Evolutionary conservation across 805 yeast species (phyloP).

Genomic region (Teunomyces funiuensis): DNA sequence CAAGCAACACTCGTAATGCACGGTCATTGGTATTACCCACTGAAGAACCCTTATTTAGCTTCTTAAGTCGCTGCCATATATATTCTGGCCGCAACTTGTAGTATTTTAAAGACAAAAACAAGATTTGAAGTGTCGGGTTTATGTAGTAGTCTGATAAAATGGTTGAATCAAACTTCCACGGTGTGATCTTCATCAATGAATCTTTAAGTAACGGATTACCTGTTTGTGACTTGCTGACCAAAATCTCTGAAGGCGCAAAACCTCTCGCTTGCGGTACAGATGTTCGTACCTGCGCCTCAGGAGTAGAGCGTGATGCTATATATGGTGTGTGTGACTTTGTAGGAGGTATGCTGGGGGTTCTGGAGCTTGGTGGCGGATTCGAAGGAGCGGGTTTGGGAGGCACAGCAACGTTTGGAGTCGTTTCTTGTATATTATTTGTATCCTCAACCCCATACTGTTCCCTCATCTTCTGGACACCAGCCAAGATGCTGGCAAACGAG

Average conservation of each 20-base stretch:
- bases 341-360: background rate
- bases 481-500: slow-evolving; percentile 69
- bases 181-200: slow-evolving; percentile 47
- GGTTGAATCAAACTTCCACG: slow-evolving; percentile 55
- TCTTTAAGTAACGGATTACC: slow-evolving; percentile 68
- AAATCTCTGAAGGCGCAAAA: slow-evolving; percentile 13
- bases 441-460: slow-evolving; percentile 35
- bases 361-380: background rate
- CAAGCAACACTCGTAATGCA: slow-evolving; percentile 53
- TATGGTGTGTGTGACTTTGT: background rate
- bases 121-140: slow-evolving; percentile 52
- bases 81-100: slow-evolving; percentile 79
- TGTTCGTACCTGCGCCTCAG: background rate
- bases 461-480: slow-evolving; percentile 63
- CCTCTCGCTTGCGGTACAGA: slow-evolving; percentile 1
- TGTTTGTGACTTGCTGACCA: slow-evolving; percentile 52
- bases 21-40: slow-evolving; percentile 32
- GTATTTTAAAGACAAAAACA: slow-evolving; percentile 68
- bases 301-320: slow-evolving; percentile 1
- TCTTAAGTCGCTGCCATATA: slow-evolving; percentile 52
- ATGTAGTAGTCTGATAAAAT: slow-evolving; percentile 63
- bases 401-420: background rate
- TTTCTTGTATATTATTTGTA: background rate
- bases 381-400: background rate
- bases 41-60: slow-evolving; percentile 39